Conservation (phyloP, 2,329 filamentous ascomycete species). For the Didymella lethalis region DNA sequence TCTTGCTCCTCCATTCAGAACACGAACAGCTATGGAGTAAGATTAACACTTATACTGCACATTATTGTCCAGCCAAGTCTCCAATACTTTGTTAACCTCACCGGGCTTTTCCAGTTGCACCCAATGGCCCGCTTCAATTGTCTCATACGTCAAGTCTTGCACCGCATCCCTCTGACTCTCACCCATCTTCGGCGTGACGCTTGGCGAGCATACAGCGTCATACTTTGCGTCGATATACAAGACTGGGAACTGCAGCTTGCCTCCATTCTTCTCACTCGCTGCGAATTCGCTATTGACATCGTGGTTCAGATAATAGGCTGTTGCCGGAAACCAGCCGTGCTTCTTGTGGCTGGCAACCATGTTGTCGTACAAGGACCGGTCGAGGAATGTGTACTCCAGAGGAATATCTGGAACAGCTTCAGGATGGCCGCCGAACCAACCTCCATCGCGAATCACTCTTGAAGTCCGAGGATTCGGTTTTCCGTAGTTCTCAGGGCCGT, state of each 20-base stretch:
- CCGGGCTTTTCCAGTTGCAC: constrained; percentile 39
- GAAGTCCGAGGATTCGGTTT: constrained; percentile 34
- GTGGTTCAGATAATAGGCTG: constrained; percentile 57
- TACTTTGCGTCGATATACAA: constrained; percentile 53
- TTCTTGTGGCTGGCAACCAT: constrained; percentile 49
- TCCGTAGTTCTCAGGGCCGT: constrained; percentile 33
- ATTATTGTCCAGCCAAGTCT: constrained; percentile 33
- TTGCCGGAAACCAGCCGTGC: constrained; percentile 52
- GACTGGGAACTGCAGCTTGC: constrained; percentile 46
- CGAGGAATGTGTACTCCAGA: constrained; percentile 36
- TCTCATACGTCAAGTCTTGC: constrained; percentile 54
- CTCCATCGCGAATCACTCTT: constrained; percentile 32
- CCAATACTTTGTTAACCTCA: constrained; percentile 34
- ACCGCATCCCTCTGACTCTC: constrained; percentile 48
- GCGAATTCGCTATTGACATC: constrained; percentile 54
- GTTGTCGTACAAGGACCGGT: constrained; percentile 39
- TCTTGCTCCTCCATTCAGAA: neutral
- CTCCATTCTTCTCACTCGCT: constrained; percentile 49
- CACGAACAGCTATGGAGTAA: neutral
- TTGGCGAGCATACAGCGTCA: constrained; percentile 48
- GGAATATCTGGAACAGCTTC: constrained; percentile 44
- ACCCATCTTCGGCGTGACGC: constrained; percentile 41
- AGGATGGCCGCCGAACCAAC: constrained; percentile 43
- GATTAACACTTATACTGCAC: constrained; percentile 15
- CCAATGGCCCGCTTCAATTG: constrained; percentile 52